Evolutionary conservation across 176 grass and related monocot genomes (phyloP), one percentile per base, ranked within the genome.

Genomic region (Ananas comosus): DNA sequence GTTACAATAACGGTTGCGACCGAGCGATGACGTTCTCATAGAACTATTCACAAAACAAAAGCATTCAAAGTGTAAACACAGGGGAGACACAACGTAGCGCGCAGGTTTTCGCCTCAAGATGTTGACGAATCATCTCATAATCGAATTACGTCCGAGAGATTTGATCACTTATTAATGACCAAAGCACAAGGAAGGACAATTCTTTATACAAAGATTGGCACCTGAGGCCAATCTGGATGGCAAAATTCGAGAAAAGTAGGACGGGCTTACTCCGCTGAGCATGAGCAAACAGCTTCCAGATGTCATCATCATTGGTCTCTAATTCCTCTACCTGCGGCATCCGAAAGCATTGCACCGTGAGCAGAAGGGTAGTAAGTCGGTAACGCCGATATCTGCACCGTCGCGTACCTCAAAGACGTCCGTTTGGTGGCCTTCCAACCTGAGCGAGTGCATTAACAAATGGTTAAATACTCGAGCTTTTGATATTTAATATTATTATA

Each of bases 221-320:
- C 14, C 54, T 18, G 33, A 59, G n/a, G 19, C 54, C 19, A 59
- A 59, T 56, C 16, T 4, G 53, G 53, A 56, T 56, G 16, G 53
- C 19, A 59, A 59, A 59, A 18, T 59, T 19, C 10, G 0, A 64
- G 73, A 66, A 3, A 23, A 49, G 6, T 13, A 1, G 6, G 47
- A 25, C 59, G 22, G 53, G 27, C 47, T 27, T 54, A 69, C 42
- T 64, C 59, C 29, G 10, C 11, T 87, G 80, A 51, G 69, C 76
- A 65, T 80, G 33, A 9, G 21, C 57, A 76, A 82, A 79, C 64
- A 79, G 63, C 47, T 80, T 66, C 42, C 25, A 58, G 13, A 87
- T 80, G 51, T 13, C 64, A 66, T 18, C 73, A 11, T 77, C 29
- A 2, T 22, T 8, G n/a, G 8, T 59, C 19, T 59, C 54, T 59